phyloP scores from a whole-genome alignment of 495 filamentous ascomycete genomes.

The Parathielavia appendiculata region DNA sequence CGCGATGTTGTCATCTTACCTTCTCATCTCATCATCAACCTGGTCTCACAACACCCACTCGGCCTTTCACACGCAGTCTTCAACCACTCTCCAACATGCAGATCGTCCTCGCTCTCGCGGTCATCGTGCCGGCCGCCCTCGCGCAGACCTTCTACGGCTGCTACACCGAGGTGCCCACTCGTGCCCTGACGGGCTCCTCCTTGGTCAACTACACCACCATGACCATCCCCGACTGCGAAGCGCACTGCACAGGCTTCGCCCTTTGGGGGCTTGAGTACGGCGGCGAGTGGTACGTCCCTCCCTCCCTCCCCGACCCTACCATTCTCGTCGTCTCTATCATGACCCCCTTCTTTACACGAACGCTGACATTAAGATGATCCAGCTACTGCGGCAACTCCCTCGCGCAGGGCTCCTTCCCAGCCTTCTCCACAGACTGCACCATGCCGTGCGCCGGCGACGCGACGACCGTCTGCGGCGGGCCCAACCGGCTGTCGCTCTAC shows the following conservation, averaged over 20 bases:
- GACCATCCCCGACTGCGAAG: constrained; percentile 19
- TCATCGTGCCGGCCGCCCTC: constrained; percentile 12
- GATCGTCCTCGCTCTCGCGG: constrained; percentile 12
- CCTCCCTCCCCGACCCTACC: too few species aligned
- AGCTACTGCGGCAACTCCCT: constrained; percentile 21
- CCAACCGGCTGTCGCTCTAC: constrained; percentile 37
- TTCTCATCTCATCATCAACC: constrained; percentile 11
- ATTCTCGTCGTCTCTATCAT: background rate
- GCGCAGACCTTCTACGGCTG: constrained; percentile 22
- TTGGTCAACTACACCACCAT: constrained; percentile 11
- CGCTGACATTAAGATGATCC: background rate
- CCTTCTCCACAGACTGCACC: constrained; percentile 29
- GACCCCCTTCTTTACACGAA: background rate
- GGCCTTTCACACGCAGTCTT: background rate
- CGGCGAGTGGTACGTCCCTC: constrained; percentile 20
- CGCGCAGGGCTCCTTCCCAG: constrained; percentile 6
- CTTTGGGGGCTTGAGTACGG: constrained; percentile 48
- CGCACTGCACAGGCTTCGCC: constrained; percentile 25
- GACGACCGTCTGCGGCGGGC: constrained; percentile 42
- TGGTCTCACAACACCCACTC: background rate
- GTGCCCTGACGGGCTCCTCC: constrained; percentile 14
- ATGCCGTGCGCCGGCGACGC: constrained; percentile 41
- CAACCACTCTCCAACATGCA: constrained; percentile 13
- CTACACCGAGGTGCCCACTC: constrained; percentile 21
- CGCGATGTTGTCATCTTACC: constrained; percentile 13